Base-by-base conservation (phyloP, 1,284 basidiomycete species). In the Trichosporon ovoides region DNA sequence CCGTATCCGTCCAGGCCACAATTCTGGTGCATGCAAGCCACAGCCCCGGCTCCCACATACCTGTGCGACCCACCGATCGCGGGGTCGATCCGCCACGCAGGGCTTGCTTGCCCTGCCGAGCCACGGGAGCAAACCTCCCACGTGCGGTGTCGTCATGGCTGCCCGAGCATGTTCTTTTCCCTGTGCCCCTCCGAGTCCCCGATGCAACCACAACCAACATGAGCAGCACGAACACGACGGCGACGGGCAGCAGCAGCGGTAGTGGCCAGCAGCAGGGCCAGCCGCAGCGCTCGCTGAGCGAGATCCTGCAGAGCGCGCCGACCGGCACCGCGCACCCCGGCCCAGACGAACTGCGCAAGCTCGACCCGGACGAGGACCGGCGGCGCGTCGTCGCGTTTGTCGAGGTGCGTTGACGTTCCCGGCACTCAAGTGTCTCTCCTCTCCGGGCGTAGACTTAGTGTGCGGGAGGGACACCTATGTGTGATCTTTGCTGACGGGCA, bases 301-400 rank as follows among this genome's bases (percentile, higher is more conserved):
- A 48, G 24, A 48, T 48, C 43, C 43, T 48, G 24, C 43, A 48
- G 43, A n/a, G 22, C 6, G 24, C 24, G 43, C 43, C 43, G 22
- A 48, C 43, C 18, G 43, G 24, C 16, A 3, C 14, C 6, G 43
- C 24, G 13, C 43, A 48, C 24, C 43, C 43, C 16, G 43, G 43
- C 22, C 22, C 28, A 16, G 43, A 48, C 22, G 43, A 48, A 22
- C 28, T 48, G 7, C 43, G 43, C 14, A 48, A 48, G 22, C 24
- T 48, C 43, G 43, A 48, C 43, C 43, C 43, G 24, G 22, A 48
- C 22, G 43, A 48, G 43, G 43, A 48, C 24, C 13, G 28, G 43
- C 12, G 19, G 43, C 6, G 43, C 14, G 43, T 48, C 14, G 19
- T 48, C n/a, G 43, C 22, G 43, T 48, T 48, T 14, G 28, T 24